A percentile compares a stretch with the other conserved stretches of the same genome.
Conservation (phyloP, 1,284 basidiomycete genomes). For the Mycena sp. region DNA sequence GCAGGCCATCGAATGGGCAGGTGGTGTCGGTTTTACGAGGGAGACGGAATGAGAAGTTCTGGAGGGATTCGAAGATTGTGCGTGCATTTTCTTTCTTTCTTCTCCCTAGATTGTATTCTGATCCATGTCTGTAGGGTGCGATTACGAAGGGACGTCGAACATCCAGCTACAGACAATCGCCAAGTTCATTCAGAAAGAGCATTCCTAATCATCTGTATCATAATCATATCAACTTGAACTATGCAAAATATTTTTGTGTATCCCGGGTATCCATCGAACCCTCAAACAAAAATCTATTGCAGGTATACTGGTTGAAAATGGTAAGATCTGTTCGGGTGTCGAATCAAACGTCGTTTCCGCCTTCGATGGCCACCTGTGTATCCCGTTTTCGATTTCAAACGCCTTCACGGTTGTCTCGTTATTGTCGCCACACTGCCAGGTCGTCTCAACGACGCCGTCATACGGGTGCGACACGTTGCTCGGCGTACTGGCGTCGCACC, state of each 20-base stretch:
- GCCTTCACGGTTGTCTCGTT: background rate
- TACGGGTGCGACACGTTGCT: constrained; percentile 2
- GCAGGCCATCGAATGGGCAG: constrained; percentile 95
- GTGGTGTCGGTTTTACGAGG: constrained; percentile 94
- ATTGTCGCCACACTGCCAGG: constrained; percentile 8
- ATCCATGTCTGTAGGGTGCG: constrained; percentile 68
- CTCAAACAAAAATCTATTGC: no score
- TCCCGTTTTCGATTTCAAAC: constrained; percentile 8
- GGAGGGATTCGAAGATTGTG: constrained; percentile 96
- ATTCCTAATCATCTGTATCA: constrained; percentile 47
- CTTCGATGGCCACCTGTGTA: constrained; percentile 15
- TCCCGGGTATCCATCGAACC: no score
- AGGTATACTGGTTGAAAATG: constrained; percentile 21
- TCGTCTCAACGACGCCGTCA: constrained; percentile 1
- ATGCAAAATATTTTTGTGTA: no score
- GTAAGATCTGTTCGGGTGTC: constrained; percentile 16
- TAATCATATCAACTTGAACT: no score
- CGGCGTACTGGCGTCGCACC: background rate
- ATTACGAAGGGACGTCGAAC: constrained; percentile 98
- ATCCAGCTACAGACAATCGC: constrained; percentile 98
- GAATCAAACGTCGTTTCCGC: constrained; percentile 11
- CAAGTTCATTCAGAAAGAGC: constrained; percentile 87
- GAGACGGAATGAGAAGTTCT: constrained; percentile 96
- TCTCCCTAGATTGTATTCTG: constrained; percentile 1
- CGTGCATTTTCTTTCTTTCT: constrained; percentile 44